Evolutionary conservation across 345 rosid genomes (phyloP), one percentile per base, ranked within the genome.

Genomic region (Corymbia maculata): DNA sequence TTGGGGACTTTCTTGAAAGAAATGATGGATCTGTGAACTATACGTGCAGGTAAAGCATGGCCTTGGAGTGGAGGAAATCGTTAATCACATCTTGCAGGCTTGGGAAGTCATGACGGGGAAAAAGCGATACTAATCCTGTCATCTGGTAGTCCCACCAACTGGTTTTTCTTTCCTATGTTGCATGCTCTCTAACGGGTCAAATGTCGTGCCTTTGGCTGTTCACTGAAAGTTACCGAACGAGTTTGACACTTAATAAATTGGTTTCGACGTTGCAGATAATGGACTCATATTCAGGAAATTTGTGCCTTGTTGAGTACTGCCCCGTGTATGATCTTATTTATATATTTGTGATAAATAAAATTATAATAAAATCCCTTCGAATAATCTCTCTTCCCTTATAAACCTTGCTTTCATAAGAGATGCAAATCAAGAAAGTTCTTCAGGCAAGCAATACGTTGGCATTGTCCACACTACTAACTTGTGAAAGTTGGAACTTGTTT

Each of bases 81-180:
- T 94, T 82, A 95, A 95, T 88, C 97, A 97, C 84, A 57, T 97
- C 87, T 82, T 96, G 89, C 95, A 92, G 86, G 94, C 95, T 52
- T 97, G 99, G 99, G 99, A 96, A 90, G 93, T 88, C 15, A 95
- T 95, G 3, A 97, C 99, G 1, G 95, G 97, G 51, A 95, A 93
- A 89, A 94, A 92, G 89, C 95, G 92, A 52, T 92, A 52, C 79
- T 93, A 88, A 92, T 45, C 82, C 82, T 42, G 82, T 26, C 49
- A 11, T 75, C 82, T 75, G 19, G 49, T 6, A 44, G 82, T 75
- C 82, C 49, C 49, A 36, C 49, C 82, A 75, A 75, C 82, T 75
- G 49, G 82, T 42, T 11, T 75, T 42, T 44, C 14, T 44, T 75
- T 75, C 45, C 66, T 57, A 9, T 57, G 24, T 75, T 75, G 49